Evolutionary conservation across 331 rosid genomes (phyloP), one percentile per base, ranked within the genome.

Genomic region (Acacia concinna): DNA sequence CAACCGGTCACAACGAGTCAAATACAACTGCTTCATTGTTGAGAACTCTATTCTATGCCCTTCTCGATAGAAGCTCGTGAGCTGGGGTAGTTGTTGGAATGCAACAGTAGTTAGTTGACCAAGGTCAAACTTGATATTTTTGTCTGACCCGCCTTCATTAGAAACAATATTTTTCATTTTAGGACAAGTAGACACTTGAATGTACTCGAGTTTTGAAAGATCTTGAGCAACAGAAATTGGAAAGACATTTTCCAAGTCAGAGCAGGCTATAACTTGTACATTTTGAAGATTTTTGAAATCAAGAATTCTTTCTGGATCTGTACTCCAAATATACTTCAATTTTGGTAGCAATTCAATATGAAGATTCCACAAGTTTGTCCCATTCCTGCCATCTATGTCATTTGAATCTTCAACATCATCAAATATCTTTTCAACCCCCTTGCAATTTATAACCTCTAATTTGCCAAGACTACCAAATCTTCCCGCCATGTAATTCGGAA

Each of bases 391-490:
- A 70, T 17, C 20, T 25, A 18, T 70, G 15, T 27, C 27, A 2
- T 34, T 13, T 13, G 38, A 8, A 27, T 15, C 43, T 20, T 7
- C 15, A 0, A 83, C 18, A 0, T 75, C 44, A 79, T 75, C 44
- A 79, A 84, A 76, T 41, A 79, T 57, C 4, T 5, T 20, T 71
- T 32, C 1, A 60, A 79, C 18, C 4, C 17, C 63, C n/a, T 23
- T 54, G 44, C 79, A 84, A 38, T 79, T 68, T 6, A 71, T 17
- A 13, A 84, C 84, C 27, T 21, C 71, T 78, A 84, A 51, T 25
- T 21, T 68, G 66, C 63, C 49, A 18, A 79, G 37, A 18, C n/a
- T 63, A 1, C 2, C 63, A 75, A 63, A 79, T 7, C 15, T 62
- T 70, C 79, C 79, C 37, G 4, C 7, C 35, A 30, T 30, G 74